Evolutionary conservation across 2,329 filamentous ascomycete genomes (phyloP).

Genomic region (Aspergillus alliaceus): DNA sequence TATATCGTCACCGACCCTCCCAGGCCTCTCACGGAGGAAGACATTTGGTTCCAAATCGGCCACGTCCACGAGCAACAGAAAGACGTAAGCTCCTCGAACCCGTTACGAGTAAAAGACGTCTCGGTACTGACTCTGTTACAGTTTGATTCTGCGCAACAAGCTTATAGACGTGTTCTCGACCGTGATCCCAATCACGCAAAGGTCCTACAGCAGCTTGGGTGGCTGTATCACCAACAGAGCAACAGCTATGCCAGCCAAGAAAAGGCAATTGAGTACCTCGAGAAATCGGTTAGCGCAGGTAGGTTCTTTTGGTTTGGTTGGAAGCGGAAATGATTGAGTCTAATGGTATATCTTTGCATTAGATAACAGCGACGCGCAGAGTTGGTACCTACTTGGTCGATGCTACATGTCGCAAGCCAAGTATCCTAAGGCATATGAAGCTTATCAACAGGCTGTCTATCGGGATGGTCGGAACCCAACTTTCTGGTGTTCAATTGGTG

Average conservation of each 20-base stretch:
- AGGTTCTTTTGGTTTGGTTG: constrained; percentile 38
- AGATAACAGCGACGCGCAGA: constrained; percentile 95
- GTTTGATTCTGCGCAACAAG: constrained; percentile 91
- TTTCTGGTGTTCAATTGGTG: constrained; percentile 99
- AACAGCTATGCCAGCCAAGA: constrained; percentile 89
- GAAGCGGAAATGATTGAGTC: background rate
- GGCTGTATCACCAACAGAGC: constrained; percentile 96
- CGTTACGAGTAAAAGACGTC: background rate
- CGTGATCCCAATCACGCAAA: constrained; percentile 96
- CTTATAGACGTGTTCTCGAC: constrained; percentile 90
- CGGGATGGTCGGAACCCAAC: constrained; percentile 96
- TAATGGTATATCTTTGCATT: constrained; percentile 12
- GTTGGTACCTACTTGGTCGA: constrained; percentile 95
- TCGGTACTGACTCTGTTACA: constrained; percentile 46
- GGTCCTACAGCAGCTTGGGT: constrained; percentile 94
- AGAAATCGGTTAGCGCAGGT: constrained; percentile 94
- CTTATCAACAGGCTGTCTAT: constrained; percentile 98
- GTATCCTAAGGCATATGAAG: constrained; percentile 97
- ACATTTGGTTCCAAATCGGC: constrained; percentile 99
- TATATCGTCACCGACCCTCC: constrained; percentile 95
- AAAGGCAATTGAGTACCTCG: constrained; percentile 92
- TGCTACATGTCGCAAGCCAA: constrained; percentile 99
- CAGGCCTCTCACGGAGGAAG: constrained; percentile 88
- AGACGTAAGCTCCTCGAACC: constrained; percentile 67
- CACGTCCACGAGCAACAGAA: constrained; percentile 99